Base-by-base conservation (phyloP, 108 stramenopile genomes). In the Discostella stelligeroides region DNA sequence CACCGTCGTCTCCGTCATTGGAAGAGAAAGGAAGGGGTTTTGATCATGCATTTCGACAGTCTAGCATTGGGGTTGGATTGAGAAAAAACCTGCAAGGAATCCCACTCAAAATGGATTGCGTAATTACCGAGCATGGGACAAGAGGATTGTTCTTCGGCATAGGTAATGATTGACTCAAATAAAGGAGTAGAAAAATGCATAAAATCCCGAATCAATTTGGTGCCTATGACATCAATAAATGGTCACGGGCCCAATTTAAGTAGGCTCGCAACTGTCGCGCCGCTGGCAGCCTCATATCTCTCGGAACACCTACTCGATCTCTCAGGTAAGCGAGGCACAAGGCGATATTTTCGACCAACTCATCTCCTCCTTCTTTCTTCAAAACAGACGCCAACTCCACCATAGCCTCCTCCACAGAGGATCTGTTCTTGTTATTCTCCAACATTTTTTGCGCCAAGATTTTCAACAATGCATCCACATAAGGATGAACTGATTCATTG, bases 231-330 rank as follows among this genome's bases (percentile, higher is more conserved):
- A 20, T 6, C 11, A 29, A 0, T 24, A 71, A 37, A 6, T 14
- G 11, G 13, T 60, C 72, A 12, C 86, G 83, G 9, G 87, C 78
- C 86, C 86, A 92, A 63, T 92, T 92, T 55, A 92, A 68, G 63
- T 89, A 85, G 17, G 88, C 85, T 49, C 92, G 75, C 18, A 98
- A 70, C 67, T 96, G 91, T 38, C 96, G 71, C 1, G 95, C 97
- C 14, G 97, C 95, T 7, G 92, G 90, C 67, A 94, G 83, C 48
- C 80, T 72, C 87, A 98, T 91, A 60, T 98, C 97, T 12, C 97
- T 78, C 9, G 97, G 97, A 20, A 98, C 97, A 59, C 95, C 95
- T 6, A 97, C 83, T 57, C 97, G 80, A 72, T 96, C 95, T 59
- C 97, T 70, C 55, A 98, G 63, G 65, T 98, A 98, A 7, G 83